Evolutionary conservation across 768 basidiomycete species (phyloP).

Genomic region (Tubosaeta sp.): DNA sequence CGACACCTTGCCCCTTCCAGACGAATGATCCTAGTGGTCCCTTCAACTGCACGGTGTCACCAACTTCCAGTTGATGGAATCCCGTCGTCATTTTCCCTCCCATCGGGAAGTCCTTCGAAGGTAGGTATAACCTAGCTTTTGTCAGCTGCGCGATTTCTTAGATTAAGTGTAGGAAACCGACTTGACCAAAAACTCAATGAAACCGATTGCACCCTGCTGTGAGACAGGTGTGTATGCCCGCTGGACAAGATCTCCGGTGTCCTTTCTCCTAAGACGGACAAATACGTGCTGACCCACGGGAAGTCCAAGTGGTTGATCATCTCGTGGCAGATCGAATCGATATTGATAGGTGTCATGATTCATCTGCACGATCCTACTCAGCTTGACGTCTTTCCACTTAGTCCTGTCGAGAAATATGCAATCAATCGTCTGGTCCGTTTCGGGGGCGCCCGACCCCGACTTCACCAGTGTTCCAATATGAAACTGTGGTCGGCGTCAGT

Average conservation of each 20-base stretch:
- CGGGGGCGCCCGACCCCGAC: neutral
- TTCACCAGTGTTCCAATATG: constrained; percentile 50
- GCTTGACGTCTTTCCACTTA: constrained; percentile 45
- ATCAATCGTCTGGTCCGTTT: constrained; percentile 5
- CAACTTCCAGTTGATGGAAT: constrained; percentile 43
- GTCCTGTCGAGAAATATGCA: constrained; percentile 40
- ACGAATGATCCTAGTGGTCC: constrained; percentile 57
- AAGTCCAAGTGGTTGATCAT: constrained; percentile 45
- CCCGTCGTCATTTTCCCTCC: constrained; percentile 54
- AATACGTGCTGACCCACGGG: constrained; percentile 60
- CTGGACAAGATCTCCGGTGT: constrained; percentile 43
- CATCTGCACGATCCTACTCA: constrained; percentile 35
- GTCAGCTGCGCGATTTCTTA: constrained; percentile 4
- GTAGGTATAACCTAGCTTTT: constrained; percentile 39
- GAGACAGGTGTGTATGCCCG: constrained; percentile 63
- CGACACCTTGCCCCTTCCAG: constrained; percentile 43
- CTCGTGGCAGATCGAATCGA: constrained; percentile 42
- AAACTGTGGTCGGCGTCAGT: constrained; percentile 23
- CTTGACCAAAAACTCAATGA: constrained; percentile 54
- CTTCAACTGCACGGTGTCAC: constrained; percentile 51
- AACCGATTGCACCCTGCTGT: constrained; percentile 36
- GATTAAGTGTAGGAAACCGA: constrained; percentile 15
- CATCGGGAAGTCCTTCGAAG: constrained; percentile 30
- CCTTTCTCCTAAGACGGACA: constrained; percentile 42
- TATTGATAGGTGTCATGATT: constrained; percentile 50